A percentile compares a stretch with the other conserved stretches of the same genome.
Evolutionary conservation across 495 filamentous ascomycete genomes (phyloP).

Genomic region (Annulohypoxylon nitens): DNA sequence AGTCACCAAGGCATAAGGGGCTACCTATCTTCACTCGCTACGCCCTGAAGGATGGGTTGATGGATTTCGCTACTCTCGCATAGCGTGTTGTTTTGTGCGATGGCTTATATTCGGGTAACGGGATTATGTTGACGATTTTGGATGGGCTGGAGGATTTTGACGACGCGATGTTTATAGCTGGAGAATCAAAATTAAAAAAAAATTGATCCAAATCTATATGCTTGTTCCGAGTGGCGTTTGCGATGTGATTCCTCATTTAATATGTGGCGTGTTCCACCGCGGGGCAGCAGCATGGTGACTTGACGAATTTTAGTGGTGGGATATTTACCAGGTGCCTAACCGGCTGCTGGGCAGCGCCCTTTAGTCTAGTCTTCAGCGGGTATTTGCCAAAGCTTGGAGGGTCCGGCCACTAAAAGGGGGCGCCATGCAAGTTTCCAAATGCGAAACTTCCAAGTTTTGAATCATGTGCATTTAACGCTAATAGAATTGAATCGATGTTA

Average conservation of each 20-base stretch:
- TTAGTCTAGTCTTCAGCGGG: too few species aligned
- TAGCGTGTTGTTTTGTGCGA: neutral
- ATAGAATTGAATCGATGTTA: too few species aligned
- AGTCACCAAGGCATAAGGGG: constrained; percentile 16
- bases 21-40: neutral
- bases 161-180: neutral
- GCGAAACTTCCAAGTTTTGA: too few species aligned
- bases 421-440: too few species aligned
- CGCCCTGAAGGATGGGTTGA: neutral
- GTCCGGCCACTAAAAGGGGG: too few species aligned
- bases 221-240: neutral
- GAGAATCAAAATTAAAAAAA: neutral
- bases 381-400: too few species aligned
- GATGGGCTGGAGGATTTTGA: constrained; percentile 4
- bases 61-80: neutral
- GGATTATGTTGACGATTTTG: constrained; percentile 1
- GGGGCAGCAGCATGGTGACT: too few species aligned
- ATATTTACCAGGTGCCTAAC: too few species aligned
- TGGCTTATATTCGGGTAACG: constrained; percentile 2
- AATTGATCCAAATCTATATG: neutral
- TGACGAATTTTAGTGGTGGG: too few species aligned
- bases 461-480: too few species aligned
- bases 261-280: neutral
- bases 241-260: neutral
- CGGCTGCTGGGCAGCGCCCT: too few species aligned